Conservation (phyloP, 306 rosid species). For the Echinosophora koreensis region DNA sequence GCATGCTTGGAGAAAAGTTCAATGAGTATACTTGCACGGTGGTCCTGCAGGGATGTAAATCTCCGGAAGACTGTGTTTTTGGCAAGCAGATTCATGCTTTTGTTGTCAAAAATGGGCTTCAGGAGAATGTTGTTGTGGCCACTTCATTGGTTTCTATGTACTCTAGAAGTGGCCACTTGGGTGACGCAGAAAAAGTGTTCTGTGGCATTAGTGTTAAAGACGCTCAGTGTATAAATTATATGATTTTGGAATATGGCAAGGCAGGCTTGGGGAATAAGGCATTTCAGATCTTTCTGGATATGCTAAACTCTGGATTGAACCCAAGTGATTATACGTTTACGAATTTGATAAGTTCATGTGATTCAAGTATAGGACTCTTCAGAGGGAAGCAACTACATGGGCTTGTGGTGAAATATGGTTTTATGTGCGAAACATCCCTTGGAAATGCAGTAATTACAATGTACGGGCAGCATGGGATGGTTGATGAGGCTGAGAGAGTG, state of each 20-base stretch:
- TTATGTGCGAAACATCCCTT: conserved; percentile 48
- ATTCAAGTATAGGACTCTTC: conserved; percentile 35
- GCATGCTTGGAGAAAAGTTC: conserved; percentile 49
- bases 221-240: conserved; percentile 61
- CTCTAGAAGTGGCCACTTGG: conserved; percentile 54
- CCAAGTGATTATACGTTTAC: conserved; percentile 56
- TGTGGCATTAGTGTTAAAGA: conserved; percentile 44
- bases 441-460: conserved; percentile 61
- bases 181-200: conserved; percentile 58
- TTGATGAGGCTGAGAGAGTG: conserved; percentile 56
- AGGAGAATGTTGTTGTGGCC: conserved; percentile 55
- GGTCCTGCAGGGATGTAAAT: conserved; percentile 55
- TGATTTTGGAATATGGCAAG: conserved; percentile 64
- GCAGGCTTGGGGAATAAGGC: conserved; percentile 55
- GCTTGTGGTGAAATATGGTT: conserved; percentile 56
- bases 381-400: conserved; percentile 60
- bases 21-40: conserved; percentile 68
- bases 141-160: conserved; percentile 65
- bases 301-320: conserved; percentile 53
- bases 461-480: conserved; percentile 60
- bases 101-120: conserved; percentile 54
- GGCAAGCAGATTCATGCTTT: conserved; percentile 61
- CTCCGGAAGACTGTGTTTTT: conserved; percentile 28
- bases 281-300: conserved; percentile 45
- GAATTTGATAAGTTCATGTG: conserved; percentile 54